These are phyloP conservation scores for Fusarium tjaetaba DNA, from an alignment of 2,329 filamentous ascomycete species.

Conservation along the genomic window DNA sequence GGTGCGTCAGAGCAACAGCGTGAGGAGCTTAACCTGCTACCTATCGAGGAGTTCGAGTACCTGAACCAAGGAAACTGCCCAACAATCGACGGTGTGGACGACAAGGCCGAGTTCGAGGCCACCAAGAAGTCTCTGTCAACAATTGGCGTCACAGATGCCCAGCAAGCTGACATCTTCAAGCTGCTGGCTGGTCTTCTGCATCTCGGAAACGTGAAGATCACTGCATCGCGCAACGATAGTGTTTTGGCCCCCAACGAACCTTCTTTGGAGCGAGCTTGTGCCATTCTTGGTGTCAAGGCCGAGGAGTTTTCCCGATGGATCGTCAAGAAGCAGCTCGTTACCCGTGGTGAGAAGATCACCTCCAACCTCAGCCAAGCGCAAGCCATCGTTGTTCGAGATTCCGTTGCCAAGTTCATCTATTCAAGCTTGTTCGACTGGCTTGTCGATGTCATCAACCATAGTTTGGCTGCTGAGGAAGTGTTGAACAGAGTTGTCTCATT, in stretches of 20 bases:
- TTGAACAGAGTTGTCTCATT: constrained; percentile 85
- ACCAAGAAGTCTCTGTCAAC: constrained; percentile 87
- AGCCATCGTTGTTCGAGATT: constrained; percentile 93
- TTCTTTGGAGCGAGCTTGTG: constrained; percentile 81
- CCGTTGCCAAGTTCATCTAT: constrained; percentile 98
- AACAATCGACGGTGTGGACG: constrained; percentile 92
- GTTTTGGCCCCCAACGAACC: constrained; percentile 83
- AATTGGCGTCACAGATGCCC: constrained; percentile 80
- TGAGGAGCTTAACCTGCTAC: constrained; percentile 79
- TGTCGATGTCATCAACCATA: constrained; percentile 94
- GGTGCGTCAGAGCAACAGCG: constrained; percentile 88
- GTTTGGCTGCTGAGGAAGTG: constrained; percentile 89
- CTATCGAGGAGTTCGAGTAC: constrained; percentile 93
- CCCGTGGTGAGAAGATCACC: constrained; percentile 95
- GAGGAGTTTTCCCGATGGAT: constrained; percentile 96
- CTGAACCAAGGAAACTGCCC: constrained; percentile 94
- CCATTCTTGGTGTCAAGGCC: constrained; percentile 86
- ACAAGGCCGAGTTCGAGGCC: constrained; percentile 91
- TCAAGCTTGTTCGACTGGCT: constrained; percentile 99
- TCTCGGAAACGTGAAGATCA: constrained; percentile 96
- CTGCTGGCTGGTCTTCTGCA: constrained; percentile 91
- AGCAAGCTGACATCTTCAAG: constrained; percentile 88
- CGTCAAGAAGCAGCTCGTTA: constrained; percentile 97
- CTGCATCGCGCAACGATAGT: constrained; percentile 87
- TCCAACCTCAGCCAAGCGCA: constrained; percentile 95